phyloP scores from a whole-genome alignment of 2,329 filamentous ascomycete genomes.

The Venturia asperata region DNA sequence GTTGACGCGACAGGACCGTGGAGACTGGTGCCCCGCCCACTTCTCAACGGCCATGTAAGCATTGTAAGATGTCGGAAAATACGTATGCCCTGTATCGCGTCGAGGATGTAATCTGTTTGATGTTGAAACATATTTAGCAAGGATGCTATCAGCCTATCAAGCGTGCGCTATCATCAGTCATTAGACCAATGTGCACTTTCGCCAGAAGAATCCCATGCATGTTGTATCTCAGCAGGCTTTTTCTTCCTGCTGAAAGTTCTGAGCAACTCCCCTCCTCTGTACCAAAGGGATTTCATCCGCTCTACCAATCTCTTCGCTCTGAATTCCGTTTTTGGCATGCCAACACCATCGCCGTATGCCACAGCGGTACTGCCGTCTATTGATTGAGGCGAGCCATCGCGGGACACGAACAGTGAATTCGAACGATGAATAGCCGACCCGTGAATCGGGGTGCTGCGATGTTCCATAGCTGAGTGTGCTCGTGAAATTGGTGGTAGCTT shows the following conservation, averaged over 20 bases:
- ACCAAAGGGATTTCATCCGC: constrained; percentile 32
- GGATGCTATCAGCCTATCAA: not conserved
- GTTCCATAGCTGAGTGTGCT: constrained; percentile 21
- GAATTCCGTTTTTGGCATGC: constrained; percentile 37
- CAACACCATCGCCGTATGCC: constrained; percentile 26
- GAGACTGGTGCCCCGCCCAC: not conserved
- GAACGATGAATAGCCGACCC: constrained; percentile 3
- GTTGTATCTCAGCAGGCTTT: not conserved
- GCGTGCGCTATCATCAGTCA: not conserved
- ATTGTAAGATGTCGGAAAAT: not conserved
- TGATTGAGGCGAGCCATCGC: not conserved
- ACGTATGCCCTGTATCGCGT: not conserved
- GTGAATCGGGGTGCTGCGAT: constrained; percentile 2
- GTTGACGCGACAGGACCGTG: not conserved
- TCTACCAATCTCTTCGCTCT: constrained; percentile 35
- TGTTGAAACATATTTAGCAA: not conserved
- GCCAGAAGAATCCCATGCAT: constrained; percentile 16
- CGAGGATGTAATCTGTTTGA: not conserved
- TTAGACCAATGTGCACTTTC: constrained; percentile 15
- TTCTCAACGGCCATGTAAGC: not conserved
- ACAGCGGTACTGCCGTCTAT: not conserved
- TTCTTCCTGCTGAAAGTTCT: constrained; percentile 18
- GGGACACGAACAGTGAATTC: constrained; percentile 14
- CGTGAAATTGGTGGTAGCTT: constrained; percentile 22
- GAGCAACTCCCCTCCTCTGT: constrained; percentile 26